These are phyloP conservation scores for Cercospora beticola DNA, from an alignment of 2,329 filamentous ascomycete species.

Conservation along the genomic window DNA sequence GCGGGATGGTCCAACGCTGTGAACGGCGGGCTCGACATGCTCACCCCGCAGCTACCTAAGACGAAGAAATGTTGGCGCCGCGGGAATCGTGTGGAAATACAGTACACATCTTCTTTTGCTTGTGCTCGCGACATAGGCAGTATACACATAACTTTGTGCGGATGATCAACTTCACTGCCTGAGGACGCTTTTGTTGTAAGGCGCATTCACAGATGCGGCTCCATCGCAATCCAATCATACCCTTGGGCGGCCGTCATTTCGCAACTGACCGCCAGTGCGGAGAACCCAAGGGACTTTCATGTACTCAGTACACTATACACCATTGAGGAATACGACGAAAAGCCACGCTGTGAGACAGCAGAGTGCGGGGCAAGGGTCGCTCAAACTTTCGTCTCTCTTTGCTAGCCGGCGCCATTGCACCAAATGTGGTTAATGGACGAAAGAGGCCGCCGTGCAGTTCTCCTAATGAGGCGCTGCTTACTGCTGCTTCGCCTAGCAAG, in stretches of 20 bases:
- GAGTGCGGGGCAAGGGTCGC: neutral
- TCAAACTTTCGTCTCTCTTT: neutral
- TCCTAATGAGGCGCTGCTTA: conserved; percentile 2
- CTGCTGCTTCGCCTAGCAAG: conserved; percentile 1
- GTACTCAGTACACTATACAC: neutral
- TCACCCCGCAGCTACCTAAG: neutral
- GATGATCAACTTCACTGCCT: neutral
- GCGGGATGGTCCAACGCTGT: neutral
- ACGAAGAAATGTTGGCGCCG: neutral
- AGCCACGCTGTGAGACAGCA: neutral
- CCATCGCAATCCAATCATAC: neutral
- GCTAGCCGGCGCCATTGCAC: neutral
- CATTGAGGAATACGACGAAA: neutral
- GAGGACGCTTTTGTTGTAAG: neutral
- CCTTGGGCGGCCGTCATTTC: neutral
- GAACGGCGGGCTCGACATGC: neutral
- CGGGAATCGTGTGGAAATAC: neutral
- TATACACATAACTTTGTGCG: neutral
- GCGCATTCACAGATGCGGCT: neutral
- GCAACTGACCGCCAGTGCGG: neutral
- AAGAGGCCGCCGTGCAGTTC: neutral
- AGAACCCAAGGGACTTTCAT: neutral
- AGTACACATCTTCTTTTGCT: neutral
- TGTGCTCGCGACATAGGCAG: neutral
- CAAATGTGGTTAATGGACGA: conserved; percentile 11